Evolutionary conservation across 257 asterid genomes (phyloP).

Genomic region (Solanum clarkiae): DNA sequence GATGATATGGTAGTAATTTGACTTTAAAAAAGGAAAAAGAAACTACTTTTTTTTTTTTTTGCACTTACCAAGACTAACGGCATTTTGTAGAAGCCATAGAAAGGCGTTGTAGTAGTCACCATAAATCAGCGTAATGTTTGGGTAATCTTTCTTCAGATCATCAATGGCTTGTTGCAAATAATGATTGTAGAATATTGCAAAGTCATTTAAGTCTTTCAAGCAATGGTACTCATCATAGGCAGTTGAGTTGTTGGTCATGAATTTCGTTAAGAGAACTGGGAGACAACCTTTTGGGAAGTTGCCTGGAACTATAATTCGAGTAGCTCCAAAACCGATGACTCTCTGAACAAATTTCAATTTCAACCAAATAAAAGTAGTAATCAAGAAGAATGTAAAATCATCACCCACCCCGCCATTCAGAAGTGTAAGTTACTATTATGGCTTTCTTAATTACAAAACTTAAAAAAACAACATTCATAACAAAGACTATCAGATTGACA

Average conservation of each 20-base stretch:
- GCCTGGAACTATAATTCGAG: slow-evolving; percentile 9
- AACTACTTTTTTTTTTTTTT: neutral
- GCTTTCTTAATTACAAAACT: too few relatives aligned
- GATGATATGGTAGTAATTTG: neutral
- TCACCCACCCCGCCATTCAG: too few relatives aligned
- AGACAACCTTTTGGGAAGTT: slow-evolving; percentile 13
- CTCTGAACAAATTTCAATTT: neutral
- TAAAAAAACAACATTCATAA: too few relatives aligned
- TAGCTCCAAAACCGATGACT: neutral
- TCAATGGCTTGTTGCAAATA: slow-evolving; percentile 7
- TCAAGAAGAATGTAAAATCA: too few relatives aligned
- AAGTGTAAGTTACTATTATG: too few relatives aligned
- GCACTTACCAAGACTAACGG: neutral
- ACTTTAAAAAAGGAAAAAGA: neutral
- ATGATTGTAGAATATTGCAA: slow-evolving; percentile 2
- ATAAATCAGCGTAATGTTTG: neutral
- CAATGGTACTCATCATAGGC: slow-evolving; percentile 9
- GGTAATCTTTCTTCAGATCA: neutral
- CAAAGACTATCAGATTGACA: too few relatives aligned
- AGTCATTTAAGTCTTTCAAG: slow-evolving; percentile 1
- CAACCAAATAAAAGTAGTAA: too few relatives aligned
- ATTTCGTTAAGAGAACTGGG: neutral
- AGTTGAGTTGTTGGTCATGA: neutral
- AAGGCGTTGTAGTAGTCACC: slow-evolving; percentile 11
- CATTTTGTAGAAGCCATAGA: neutral